A percentile compares a stretch with the other conserved stretches of the same genome.
These are phyloP conservation scores for Psilocybe cyanescens DNA, from an alignment of 768 basidiomycete genomes.

Conservation along the genomic window DNA sequence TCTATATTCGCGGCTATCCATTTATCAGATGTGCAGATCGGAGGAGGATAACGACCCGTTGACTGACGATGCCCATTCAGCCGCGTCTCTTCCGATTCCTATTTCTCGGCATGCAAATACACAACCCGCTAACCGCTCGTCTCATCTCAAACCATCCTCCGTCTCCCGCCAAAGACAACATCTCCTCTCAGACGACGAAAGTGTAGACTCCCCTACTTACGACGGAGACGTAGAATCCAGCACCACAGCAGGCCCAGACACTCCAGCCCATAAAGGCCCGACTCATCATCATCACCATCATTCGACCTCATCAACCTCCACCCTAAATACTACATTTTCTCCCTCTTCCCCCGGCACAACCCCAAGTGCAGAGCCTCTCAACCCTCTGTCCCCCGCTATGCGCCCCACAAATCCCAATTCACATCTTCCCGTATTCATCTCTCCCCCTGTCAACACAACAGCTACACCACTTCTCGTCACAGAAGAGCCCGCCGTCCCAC, in stretches of 20 bases:
- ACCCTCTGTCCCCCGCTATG: slow-evolving; percentile 22
- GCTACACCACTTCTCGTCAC: slow-evolving; percentile 30
- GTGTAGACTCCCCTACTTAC: slow-evolving; percentile 86
- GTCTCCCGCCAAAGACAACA: slow-evolving; percentile 47
- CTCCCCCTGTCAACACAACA: slow-evolving; percentile 31
- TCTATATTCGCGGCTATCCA: neutral
- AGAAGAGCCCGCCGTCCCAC: slow-evolving; percentile 46
- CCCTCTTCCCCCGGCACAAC: slow-evolving; percentile 13
- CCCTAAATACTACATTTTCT: slow-evolving; percentile 46
- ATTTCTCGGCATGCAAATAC: slow-evolving; percentile 29
- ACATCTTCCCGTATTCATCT: slow-evolving; percentile 37
- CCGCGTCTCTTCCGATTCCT: slow-evolving; percentile 48
- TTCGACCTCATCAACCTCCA: slow-evolving; percentile 55
- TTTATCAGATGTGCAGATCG: slow-evolving; percentile 49
- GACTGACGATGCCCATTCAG: slow-evolving; percentile 72
- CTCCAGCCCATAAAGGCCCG: slow-evolving; percentile 26
- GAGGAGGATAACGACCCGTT: slow-evolving; percentile 90
- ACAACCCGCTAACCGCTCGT: slow-evolving; percentile 25
- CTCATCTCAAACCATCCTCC: slow-evolving; percentile 32
- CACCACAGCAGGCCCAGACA: slow-evolving; percentile 57
- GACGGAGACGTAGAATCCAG: slow-evolving; percentile 89
- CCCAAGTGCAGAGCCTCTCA: slow-evolving; percentile 16
- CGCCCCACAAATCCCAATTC: slow-evolving; percentile 24
- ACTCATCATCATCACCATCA: slow-evolving; percentile 33
- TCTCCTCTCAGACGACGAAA: slow-evolving; percentile 70